Percentiles rank a stretch among this genome's conserved stretches.
Evolutionary conservation across 768 basidiomycete genomes (phyloP).

Genomic region (Kwoniella heveanensis): DNA sequence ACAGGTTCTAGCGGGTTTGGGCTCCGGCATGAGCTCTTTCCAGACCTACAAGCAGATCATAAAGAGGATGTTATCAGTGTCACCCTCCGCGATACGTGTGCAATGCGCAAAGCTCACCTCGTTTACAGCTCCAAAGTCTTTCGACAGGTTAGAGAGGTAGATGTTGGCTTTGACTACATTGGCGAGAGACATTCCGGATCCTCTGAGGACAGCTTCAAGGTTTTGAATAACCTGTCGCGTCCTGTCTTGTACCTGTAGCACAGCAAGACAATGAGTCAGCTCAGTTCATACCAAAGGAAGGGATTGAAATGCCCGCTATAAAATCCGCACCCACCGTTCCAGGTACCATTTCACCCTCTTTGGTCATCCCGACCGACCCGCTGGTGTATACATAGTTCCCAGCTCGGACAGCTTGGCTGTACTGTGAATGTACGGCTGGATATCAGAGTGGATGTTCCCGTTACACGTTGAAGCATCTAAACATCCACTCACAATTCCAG

Average conservation of each 20-base stretch:
- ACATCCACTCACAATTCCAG: constrained; percentile 36
- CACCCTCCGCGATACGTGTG: not conserved
- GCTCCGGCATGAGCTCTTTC: constrained; percentile 50
- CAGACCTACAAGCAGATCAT: constrained; percentile 36
- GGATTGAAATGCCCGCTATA: too few species aligned
- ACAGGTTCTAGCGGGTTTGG: constrained; percentile 54
- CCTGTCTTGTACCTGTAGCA: constrained; percentile 45
- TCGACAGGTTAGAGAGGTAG: constrained; percentile 50
- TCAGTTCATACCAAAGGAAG: too few species aligned
- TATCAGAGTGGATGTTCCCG: too few species aligned
- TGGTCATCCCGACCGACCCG: constrained; percentile 52
- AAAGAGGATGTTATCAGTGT: not conserved
- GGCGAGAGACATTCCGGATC: constrained; percentile 42
- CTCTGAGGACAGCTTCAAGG: constrained; percentile 50
- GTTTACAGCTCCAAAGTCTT: constrained; percentile 48
- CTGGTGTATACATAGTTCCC: constrained; percentile 49
- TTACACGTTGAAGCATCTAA: too few species aligned
- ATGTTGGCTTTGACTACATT: constrained; percentile 54
- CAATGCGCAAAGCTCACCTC: constrained; percentile 25
- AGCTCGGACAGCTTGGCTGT: constrained; percentile 52
- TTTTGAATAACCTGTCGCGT: constrained; percentile 53
- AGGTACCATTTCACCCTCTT: constrained; percentile 50
- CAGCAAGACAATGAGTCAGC: not conserved
- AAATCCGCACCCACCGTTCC: constrained; percentile 47
- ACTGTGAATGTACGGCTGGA: constrained; percentile 32